phyloP scores from a whole-genome alignment of 2,329 filamentous ascomycete species.

The Ilyonectria robusta region DNA sequence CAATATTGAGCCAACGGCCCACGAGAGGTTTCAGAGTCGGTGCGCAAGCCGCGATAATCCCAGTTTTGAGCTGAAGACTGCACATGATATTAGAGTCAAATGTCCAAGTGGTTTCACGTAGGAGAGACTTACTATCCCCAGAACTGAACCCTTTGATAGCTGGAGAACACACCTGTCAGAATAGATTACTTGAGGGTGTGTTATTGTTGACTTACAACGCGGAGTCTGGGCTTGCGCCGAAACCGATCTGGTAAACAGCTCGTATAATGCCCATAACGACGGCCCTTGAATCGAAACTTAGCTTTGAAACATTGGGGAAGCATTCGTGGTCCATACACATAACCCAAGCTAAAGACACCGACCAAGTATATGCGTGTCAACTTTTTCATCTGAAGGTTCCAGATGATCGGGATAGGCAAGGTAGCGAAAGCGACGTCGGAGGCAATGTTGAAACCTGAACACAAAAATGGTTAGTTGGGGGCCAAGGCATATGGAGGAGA shows the following conservation, averaged over 20 bases:
- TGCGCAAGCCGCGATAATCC: slow-evolving; percentile 55
- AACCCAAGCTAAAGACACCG: slow-evolving; percentile 3
- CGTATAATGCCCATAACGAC: neutral
- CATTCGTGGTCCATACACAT: neutral
- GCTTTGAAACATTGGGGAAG: neutral
- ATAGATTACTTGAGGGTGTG: too few species aligned
- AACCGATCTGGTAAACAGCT: slow-evolving; percentile 1
- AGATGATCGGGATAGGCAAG: slow-evolving; percentile 2
- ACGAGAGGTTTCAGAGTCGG: slow-evolving; percentile 55
- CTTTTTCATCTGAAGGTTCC: neutral
- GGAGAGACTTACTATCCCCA: slow-evolving; percentile 3
- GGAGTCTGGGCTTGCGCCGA: neutral
- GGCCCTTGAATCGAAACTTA: neutral
- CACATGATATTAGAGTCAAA: neutral
- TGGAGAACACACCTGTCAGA: neutral
- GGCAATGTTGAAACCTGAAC: neutral
- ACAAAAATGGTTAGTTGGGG: neutral
- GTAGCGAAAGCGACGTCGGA: slow-evolving; percentile 4
- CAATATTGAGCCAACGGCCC: slow-evolving; percentile 27
- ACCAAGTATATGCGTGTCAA: neutral
- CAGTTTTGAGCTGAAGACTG: slow-evolving; percentile 52
- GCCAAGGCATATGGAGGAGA: neutral
- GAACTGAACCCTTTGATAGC: neutral
- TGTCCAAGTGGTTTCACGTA: neutral
- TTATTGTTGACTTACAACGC: neutral